Evolutionary conservation across 176 grass and related monocot genomes (phyloP).

Genomic region (Zea mays): Zm-B73-REFERENCE-NAM-5.0 NC_050104.1:14993001-14993500

Average conservation of each 20-base stretch:
- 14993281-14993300: slow-evolving; percentile 26
- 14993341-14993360: background rate
- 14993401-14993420: background rate
- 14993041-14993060: slow-evolving; percentile 35
- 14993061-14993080: background rate
- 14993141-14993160: background rate
- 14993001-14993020: slow-evolving; percentile 40
- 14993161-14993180: background rate
- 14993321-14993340: background rate
- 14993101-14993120: slow-evolving; percentile 38
- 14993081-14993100: slow-evolving; percentile 37
- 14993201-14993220: slow-evolving; percentile 33
- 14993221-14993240: slow-evolving; percentile 36
- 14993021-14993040: slow-evolving; percentile 27
- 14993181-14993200: background rate
- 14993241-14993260: slow-evolving; percentile 46
- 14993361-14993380: background rate
- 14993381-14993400: background rate
- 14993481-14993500: background rate
- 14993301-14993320: background rate
- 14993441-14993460: background rate
- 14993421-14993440: background rate
- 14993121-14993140: slow-evolving; percentile 45
- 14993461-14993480: background rate
- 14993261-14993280: slow-evolving; percentile 12